Evolutionary conservation across 1,139 yeast species (phyloP).

Genomic region (Hyphopichia burtonii): DNA sequence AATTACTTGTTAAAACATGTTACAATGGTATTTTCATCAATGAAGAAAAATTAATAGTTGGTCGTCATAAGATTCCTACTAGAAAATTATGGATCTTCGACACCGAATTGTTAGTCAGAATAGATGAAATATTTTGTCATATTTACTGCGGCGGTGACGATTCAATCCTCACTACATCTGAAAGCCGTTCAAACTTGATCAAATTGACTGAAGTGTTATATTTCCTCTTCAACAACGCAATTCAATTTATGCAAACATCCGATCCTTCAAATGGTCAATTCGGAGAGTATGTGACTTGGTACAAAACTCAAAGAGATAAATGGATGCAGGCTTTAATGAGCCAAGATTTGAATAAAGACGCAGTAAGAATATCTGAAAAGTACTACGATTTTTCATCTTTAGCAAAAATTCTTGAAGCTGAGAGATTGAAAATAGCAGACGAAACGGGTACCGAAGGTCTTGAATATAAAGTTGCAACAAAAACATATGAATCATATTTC

Average conservation of each 20-base stretch:
- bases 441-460: constrained; percentile 17
- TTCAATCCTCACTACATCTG: constrained; percentile 13
- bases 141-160: constrained; percentile 14
- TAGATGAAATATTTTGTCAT: constrained; percentile 32
- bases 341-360: constrained; percentile 49
- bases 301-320: constrained; percentile 23
- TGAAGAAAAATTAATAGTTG: constrained; percentile 34
- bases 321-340: constrained; percentile 60
- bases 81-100: constrained; percentile 42
- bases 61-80: constrained; percentile 17
- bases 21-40: constrained; percentile 44
- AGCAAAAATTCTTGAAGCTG: constrained; percentile 60
- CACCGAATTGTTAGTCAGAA: constrained; percentile 29
- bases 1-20: constrained; percentile 35
- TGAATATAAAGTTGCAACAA: constrained; percentile 13
- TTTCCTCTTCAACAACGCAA: constrained; percentile 38
- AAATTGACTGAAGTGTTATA: constrained; percentile 33
- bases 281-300: constrained; percentile 36
- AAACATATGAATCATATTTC: constrained; percentile 53
- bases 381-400: constrained; percentile 67
- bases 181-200: constrained; percentile 18
- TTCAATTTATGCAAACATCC: constrained; percentile 29
- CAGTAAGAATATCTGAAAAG: constrained; percentile 63
- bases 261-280: constrained; percentile 22
- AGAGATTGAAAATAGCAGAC: constrained; percentile 35